Evolutionary conservation across 768 basidiomycete genomes (phyloP).

Genomic region (Termitomyces sp.): DNA sequence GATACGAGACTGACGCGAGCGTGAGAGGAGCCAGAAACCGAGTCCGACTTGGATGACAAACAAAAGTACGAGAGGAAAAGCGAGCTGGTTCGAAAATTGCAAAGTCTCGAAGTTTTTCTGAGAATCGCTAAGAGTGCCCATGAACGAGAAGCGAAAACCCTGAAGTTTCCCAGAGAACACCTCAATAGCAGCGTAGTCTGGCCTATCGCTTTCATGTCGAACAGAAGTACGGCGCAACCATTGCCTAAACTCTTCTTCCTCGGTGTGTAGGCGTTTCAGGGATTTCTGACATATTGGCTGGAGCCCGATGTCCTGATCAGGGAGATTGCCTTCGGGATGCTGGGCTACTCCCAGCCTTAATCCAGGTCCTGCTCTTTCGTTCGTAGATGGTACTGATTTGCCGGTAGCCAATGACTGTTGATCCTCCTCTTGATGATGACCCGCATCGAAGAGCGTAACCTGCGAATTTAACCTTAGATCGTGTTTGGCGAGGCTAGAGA

Average conservation of each 20-base stretch:
- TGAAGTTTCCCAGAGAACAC: background rate
- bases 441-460: background rate
- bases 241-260: slow-evolving; percentile 3
- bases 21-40: background rate
- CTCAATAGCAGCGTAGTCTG: background rate
- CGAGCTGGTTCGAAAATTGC: background rate
- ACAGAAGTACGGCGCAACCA: background rate
- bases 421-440: background rate
- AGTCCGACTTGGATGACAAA: background rate
- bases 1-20: background rate
- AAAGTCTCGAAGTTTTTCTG: background rate
- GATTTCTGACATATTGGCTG: background rate
- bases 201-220: background rate
- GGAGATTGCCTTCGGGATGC: background rate
- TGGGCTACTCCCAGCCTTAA: background rate
- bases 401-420: too few relatives aligned
- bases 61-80: background rate
- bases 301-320: background rate
- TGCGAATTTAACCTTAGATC: background rate
- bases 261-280: background rate
- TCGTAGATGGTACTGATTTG: background rate
- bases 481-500: background rate
- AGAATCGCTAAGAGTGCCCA: background rate
- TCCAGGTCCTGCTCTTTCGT: background rate
- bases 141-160: background rate